Evolutionary conservation across 352 stramenopile genomes (phyloP).

Genomic region (Globisporangium okanoganense): DNA sequence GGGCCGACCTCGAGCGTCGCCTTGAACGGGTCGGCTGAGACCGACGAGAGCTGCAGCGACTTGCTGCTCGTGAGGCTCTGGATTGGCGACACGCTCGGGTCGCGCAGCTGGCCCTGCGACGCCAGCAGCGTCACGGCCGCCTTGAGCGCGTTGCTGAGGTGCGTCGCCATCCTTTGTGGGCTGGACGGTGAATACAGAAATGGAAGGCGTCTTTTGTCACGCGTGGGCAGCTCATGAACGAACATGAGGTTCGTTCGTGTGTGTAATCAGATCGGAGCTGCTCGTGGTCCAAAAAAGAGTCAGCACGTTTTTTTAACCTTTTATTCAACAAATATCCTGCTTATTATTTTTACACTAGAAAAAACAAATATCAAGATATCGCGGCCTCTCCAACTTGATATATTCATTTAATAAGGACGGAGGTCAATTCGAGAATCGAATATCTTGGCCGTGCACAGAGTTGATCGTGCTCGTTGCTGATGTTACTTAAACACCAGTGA

Average conservation of each 20-base stretch:
- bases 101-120: constrained; percentile 29
- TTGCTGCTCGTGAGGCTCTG: constrained; percentile 6
- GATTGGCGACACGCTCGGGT: constrained; percentile 6
- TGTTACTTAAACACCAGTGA: too few species aligned
- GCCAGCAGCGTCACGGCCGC: constrained; percentile 27
- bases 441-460: too few species aligned
- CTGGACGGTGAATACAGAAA: not conserved
- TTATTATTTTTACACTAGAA: too few species aligned
- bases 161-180: constrained; percentile 4
- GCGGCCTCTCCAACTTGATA: not conserved
- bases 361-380: too few species aligned
- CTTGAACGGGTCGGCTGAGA: constrained; percentile 17
- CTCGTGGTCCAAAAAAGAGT: too few species aligned
- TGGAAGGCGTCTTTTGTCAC: not conserved
- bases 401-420: not conserved
- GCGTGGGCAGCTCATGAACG: too few species aligned
- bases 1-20: constrained; percentile 35
- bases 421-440: too few species aligned
- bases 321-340: too few species aligned
- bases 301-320: too few species aligned
- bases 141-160: constrained; percentile 16
- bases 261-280: too few species aligned
- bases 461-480: too few species aligned
- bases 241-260: too few species aligned
- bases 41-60: constrained; percentile 2